Percentiles rank a stretch among this genome's conserved stretches.
These are phyloP conservation scores for Paracorniculantispora psalliotae DNA, from an alignment of 2,329 filamentous ascomycete genomes.

Conservation along the genomic window DNA sequence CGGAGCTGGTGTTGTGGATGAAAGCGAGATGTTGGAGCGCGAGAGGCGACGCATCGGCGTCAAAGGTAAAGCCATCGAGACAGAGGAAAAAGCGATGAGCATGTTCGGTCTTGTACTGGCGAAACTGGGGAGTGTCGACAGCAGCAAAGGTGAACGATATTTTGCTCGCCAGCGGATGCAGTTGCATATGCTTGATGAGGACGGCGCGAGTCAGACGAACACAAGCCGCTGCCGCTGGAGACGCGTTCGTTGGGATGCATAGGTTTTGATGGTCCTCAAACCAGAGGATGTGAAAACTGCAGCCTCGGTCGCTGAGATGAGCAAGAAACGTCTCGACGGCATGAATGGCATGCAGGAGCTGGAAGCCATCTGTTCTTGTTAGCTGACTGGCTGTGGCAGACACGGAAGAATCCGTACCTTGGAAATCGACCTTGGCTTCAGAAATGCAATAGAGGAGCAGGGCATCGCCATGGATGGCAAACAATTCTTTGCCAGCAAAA, in stretches of 20 bases:
- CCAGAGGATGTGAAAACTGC: conserved; percentile 67
- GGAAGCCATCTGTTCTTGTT: conserved; percentile 50
- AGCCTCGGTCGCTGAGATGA: conserved; percentile 56
- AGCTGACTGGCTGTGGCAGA: too few relatives aligned
- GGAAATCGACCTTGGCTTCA: too few relatives aligned
- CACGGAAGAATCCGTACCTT: too few relatives aligned
- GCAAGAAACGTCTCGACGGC: conserved; percentile 62
- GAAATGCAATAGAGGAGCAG: too few relatives aligned
- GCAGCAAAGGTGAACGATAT: conserved; percentile 5
- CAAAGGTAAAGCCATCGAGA: neutral
- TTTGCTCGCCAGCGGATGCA: neutral
- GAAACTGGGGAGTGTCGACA: neutral
- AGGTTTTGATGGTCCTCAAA: conserved; percentile 53
- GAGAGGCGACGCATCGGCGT: neutral
- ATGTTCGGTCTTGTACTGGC: neutral
- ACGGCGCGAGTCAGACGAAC: conserved; percentile 53
- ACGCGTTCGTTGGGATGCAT: conserved; percentile 43
- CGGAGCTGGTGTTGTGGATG: neutral
- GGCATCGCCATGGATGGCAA: too few relatives aligned
- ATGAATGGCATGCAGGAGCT: conserved; percentile 66
- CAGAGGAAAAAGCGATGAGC: conserved; percentile 13
- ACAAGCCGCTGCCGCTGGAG: conserved; percentile 10
- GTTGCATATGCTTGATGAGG: conserved; percentile 58
- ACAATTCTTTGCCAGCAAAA: too few relatives aligned
- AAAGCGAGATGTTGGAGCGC: neutral